phyloP scores from a whole-genome alignment of 306 rosid genomes.

The Quercus cerris region DNA sequence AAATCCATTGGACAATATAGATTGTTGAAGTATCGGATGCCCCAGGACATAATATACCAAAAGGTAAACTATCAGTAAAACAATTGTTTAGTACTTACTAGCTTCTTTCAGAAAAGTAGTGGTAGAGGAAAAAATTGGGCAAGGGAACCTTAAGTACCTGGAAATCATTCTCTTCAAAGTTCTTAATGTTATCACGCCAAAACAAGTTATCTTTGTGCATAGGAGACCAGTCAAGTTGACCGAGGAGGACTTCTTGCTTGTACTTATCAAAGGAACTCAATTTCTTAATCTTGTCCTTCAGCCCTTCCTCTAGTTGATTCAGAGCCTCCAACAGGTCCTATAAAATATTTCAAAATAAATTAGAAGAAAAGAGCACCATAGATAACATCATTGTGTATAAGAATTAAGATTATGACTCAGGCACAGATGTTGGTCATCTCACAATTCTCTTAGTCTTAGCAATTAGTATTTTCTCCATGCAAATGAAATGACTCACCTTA shows the following conservation, averaged over 20 bases:
- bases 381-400: constrained; percentile 3
- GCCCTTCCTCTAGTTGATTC: constrained; percentile 77
- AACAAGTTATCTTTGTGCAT: constrained; percentile 92
- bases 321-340: constrained; percentile 93
- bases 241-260: constrained; percentile 94
- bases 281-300: constrained; percentile 83
- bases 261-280: constrained; percentile 89
- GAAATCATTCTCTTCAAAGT: constrained; percentile 92
- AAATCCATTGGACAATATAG: neutral
- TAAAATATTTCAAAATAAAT: constrained; percentile 19
- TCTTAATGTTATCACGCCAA: constrained; percentile 87
- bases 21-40: neutral
- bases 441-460: neutral
- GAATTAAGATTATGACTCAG: neutral
- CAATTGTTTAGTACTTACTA: neutral
- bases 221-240: constrained; percentile 97
- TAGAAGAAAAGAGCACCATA: constrained; percentile 5
- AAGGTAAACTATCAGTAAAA: neutral
- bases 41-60: neutral
- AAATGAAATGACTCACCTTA: neutral
- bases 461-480: neutral
- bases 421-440: neutral
- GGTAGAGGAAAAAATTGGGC: neutral
- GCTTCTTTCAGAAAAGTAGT: constrained; percentile 7
- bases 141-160: constrained; percentile 50